phyloP scores from a whole-genome alignment of 1,284 basidiomycete genomes.

The Tranzscheliella williamsii region DNA sequence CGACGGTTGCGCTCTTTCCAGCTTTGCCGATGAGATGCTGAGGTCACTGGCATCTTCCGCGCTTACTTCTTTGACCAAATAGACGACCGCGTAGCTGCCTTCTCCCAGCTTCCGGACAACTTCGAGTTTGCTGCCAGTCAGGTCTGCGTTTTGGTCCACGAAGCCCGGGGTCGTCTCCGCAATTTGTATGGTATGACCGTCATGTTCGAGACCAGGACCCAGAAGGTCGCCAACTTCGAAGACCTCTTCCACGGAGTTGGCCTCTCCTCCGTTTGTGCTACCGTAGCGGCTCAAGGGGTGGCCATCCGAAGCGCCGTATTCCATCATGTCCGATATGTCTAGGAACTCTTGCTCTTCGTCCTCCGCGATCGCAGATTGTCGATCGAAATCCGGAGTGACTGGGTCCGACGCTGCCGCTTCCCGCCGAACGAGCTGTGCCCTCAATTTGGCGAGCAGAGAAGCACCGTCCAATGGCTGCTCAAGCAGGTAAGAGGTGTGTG shows the following conservation, averaged over 20 bases:
- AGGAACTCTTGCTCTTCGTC: constrained; percentile 44
- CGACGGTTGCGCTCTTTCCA: neutral
- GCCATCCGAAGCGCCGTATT: constrained; percentile 28
- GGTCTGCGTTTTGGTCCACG: constrained; percentile 45
- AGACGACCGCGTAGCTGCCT: constrained; percentile 59
- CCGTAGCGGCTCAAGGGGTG: constrained; percentile 19
- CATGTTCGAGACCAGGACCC: constrained; percentile 54
- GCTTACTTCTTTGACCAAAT: constrained; percentile 54
- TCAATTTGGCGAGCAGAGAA: constrained; percentile 26
- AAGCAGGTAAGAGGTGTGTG: constrained; percentile 16
- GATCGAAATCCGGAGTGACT: constrained; percentile 21
- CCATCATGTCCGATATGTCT: constrained; percentile 52
- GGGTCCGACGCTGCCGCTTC: constrained; percentile 32
- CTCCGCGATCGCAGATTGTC: constrained; percentile 13
- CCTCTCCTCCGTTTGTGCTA: constrained; percentile 17
- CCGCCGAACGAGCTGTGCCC: constrained; percentile 28
- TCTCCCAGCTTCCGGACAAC: constrained; percentile 55
- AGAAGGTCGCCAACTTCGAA: constrained; percentile 54
- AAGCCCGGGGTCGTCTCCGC: constrained; percentile 53
- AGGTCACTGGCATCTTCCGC: constrained; percentile 7
- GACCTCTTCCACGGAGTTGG: constrained; percentile 37
- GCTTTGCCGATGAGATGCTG: neutral
- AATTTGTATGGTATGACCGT: constrained; percentile 51
- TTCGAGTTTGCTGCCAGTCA: constrained; percentile 45
- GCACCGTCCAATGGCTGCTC: constrained; percentile 36